A percentile compares a stretch with the other conserved stretches of the same genome.
phyloP scores from a whole-genome alignment of 192 early-diverging fungal species.

The Chytriomyces sp. region DNA sequence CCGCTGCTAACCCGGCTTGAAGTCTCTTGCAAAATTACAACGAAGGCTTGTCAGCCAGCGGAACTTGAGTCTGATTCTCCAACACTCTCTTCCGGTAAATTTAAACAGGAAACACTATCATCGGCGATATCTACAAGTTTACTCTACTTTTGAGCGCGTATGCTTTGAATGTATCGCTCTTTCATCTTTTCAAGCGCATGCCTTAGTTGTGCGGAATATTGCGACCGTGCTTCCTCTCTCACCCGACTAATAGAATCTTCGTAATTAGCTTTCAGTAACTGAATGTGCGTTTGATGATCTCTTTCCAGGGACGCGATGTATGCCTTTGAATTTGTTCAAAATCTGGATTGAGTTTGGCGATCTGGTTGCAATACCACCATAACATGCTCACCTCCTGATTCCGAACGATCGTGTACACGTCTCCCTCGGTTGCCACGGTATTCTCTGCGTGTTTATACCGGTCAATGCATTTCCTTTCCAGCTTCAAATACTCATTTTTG shows the following conservation, averaged over 20 bases:
- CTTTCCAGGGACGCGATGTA: conserved; percentile 8
- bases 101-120: too few species aligned
- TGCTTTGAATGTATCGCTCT: not conserved
- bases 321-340: not conserved
- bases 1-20: too few species aligned
- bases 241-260: not conserved
- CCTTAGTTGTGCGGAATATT: conserved; percentile 11
- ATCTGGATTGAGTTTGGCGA: not conserved
- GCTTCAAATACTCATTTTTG: conserved; percentile 40
- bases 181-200: conserved; percentile 25
- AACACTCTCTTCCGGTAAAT: too few species aligned
- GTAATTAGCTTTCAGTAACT: not conserved
- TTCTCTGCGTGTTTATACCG: not conserved
- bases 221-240: conserved; percentile 5
- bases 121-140: too few species aligned
- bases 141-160: not conserved
- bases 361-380: not conserved
- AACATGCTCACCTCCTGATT: conserved; percentile 20
- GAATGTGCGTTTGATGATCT: not conserved
- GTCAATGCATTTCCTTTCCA: conserved; percentile 22
- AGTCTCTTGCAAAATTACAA: too few species aligned
- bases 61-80: too few species aligned
- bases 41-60: too few species aligned
- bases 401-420: not conserved
- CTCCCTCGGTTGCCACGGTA: not conserved